phyloP scores from a whole-genome alignment of 2,329 filamentous ascomycete genomes.

The Aspergillus eucalypticola region DNA sequence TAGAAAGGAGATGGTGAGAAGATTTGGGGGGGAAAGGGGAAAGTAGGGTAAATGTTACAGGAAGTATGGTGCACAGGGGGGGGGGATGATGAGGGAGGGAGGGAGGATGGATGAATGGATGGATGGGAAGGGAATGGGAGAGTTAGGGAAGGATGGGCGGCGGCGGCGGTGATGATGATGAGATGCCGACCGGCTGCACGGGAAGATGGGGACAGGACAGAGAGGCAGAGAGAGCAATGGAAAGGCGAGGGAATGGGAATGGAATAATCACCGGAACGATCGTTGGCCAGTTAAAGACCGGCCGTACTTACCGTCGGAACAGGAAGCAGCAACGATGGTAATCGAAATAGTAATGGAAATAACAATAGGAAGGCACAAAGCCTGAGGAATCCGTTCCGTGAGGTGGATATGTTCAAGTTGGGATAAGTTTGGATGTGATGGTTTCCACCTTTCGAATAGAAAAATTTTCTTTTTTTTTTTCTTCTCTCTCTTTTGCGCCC shows the following conservation, averaged over 20 bases:
- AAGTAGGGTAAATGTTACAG: constrained; percentile 15
- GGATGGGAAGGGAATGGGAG: constrained; percentile 15
- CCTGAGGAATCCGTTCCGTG: constrained; percentile 8
- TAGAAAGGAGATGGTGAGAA: constrained; percentile 15
- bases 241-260: constrained; percentile 15
- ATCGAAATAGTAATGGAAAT: constrained; percentile 14
- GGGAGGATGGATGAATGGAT: constrained; percentile 14
- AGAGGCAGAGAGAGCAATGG: constrained; percentile 2
- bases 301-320: constrained; percentile 7
- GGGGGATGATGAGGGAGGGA: background rate
- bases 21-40: constrained; percentile 9
- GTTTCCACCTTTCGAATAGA: constrained; percentile 12
- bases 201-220: background rate
- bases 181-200: constrained; percentile 8
- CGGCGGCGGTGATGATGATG: constrained; percentile 8
- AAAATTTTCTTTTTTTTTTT: constrained; percentile 9
- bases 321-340: constrained; percentile 14
- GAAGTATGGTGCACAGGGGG: constrained; percentile 16
- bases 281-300: constrained; percentile 18
- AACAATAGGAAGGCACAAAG: constrained; percentile 1
- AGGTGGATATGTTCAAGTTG: background rate
- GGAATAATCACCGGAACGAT: constrained; percentile 19
- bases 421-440: background rate
- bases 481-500: constrained; percentile 2
- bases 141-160: constrained; percentile 8